Base-by-base conservation (phyloP, 106 monocot species). In the Apostasia shenzhenica region DNA sequence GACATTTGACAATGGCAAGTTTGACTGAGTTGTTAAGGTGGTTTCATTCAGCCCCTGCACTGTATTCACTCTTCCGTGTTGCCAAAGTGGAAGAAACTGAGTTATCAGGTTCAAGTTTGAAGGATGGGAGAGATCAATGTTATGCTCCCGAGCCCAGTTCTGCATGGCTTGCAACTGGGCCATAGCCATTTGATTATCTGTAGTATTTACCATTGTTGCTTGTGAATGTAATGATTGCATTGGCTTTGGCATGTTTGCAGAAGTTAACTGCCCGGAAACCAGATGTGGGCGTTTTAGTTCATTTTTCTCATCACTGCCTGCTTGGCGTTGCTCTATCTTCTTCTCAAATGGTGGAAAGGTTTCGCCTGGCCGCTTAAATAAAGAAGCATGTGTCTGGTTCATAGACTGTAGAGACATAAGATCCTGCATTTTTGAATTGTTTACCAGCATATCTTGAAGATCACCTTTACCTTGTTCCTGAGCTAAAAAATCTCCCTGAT, bases 81-180 rank as follows among this genome's bases (percentile, higher is more conserved):
- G 92, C 82, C 75, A 88, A 2, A 81, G 44, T 42, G 91, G 86
- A 44, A 89, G 61, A 73, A 99, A 26, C 66, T 99, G 93, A 59
- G 82, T 71, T 45, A 93, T 72, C 52, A 93, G 59, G 68, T 76
- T 93, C 42, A 78, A 73, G 78, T 82, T 93, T 4, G 81, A 79
- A 63, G 99, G 90, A 72, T 76, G 58, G 43, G 99, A 90, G 43
- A 99, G 75, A 55, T 93, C 99, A 42, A 99, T 72, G 48, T 90
- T 93, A 68, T 76, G 72, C 70, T 90, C 86, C 67, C 73, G 76
- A 9, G 99, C 99, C 99, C 99, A 99, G 52, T 75, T 82, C 54
- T 93, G 87, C 69, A 95, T 62, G 7, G 83, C 83, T 72, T 87
- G 83, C 51, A 87, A 74, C 63, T 93, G 92, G 1, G 78, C 71